Base-by-base conservation (phyloP, 2,329 filamentous ascomycete species). In the Pestalotiopsis sp. region DNA sequence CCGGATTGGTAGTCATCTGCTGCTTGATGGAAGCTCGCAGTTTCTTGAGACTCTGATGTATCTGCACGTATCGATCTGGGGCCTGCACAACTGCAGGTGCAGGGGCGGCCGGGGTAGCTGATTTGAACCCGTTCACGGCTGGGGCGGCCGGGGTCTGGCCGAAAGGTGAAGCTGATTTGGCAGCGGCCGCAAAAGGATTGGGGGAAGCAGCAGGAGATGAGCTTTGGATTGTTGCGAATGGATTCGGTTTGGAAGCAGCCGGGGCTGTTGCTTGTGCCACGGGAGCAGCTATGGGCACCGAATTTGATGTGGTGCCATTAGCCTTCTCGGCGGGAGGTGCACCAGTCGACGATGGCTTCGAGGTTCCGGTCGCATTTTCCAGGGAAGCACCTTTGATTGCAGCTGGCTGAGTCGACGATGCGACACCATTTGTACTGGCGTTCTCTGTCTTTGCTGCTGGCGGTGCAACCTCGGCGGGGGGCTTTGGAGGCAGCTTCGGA, bases 11-110 rank as follows among this genome's bases (percentile, higher is more conserved):
- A 73, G 89, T 88, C 4, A 84, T 84, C 73, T 90, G 84, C 3
- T 85, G 80, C 2, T 77, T 75, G 66, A 92, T 73, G n/a, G 73
- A 80, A 3, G 74, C 76, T 23, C 83, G 80, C 9, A 90, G 80
- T 45, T 86, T 84, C 69, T 87, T 97, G 27, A 97, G 84, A 56
- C 87, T 88, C 69, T 88, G 84, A 75, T 95, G 93, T 31, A 96
- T 88, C 67, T 85, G 79, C 2, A 79, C 70, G 70, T 88, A 86
- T 67, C 84, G 81, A 70, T 88, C 84, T n/a, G 25, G 20, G 9
- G 56, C 62, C 41, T 69, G 59, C 27, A 36, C 25, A 38, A 36
- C 49, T 3, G 71, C 36, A 3, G 71, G 36, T 31, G 67, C 17
- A 38, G 72, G 11, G 2, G 62, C 17, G 14, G 69, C 23, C 45